Conservation (phyloP, 2,329 filamentous ascomycete genomes). For the Epichloe gansuensis region DNA sequence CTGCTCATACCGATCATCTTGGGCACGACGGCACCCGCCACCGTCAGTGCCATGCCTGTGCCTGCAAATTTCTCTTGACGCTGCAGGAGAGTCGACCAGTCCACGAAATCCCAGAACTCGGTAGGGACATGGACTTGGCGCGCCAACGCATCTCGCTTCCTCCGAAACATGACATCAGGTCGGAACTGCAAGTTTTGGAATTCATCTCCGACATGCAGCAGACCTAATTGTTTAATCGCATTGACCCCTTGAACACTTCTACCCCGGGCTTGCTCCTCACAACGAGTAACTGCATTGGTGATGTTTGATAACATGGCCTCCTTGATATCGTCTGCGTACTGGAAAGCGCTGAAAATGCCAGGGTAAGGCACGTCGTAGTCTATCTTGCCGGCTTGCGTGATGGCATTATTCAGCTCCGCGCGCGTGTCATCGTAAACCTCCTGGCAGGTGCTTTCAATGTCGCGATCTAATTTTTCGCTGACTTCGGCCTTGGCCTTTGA, state of each 20-base stretch:
- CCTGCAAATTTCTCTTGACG: conserved; percentile 90
- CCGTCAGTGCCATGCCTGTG: conserved; percentile 86
- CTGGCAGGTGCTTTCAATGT: conserved; percentile 74
- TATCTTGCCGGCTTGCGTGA: conserved; percentile 61
- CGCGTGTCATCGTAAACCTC: conserved; percentile 80
- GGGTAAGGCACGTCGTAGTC: conserved; percentile 79
- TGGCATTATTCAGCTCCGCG: conserved; percentile 60
- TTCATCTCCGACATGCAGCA: conserved; percentile 78
- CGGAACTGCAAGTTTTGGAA: conserved; percentile 80
- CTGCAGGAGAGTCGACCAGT: conserved; percentile 70
- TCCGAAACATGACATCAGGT: conserved; percentile 86
- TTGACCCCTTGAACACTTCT: conserved; percentile 73
- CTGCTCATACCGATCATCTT: conserved; percentile 71
- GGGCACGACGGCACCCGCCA: conserved; percentile 74
- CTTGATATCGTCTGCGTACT: conserved; percentile 89
- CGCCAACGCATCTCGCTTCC: conserved; percentile 67
- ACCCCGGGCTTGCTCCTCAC: conserved; percentile 74
- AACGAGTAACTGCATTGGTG: conserved; percentile 61
- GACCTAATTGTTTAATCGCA: conserved; percentile 75
- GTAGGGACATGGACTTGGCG: conserved; percentile 79
- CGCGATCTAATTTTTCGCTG: conserved; percentile 66
- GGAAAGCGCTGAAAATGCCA: conserved; percentile 72
- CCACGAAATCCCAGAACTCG: conserved; percentile 88
- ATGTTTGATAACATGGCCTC: conserved; percentile 85
- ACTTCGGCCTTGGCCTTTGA: conserved; percentile 66